These are phyloP conservation scores for Ophiocordyceps polyrhachis-furcata DNA, from an alignment of 2,329 filamentous ascomycete genomes.

Conservation along the genomic window DNA sequence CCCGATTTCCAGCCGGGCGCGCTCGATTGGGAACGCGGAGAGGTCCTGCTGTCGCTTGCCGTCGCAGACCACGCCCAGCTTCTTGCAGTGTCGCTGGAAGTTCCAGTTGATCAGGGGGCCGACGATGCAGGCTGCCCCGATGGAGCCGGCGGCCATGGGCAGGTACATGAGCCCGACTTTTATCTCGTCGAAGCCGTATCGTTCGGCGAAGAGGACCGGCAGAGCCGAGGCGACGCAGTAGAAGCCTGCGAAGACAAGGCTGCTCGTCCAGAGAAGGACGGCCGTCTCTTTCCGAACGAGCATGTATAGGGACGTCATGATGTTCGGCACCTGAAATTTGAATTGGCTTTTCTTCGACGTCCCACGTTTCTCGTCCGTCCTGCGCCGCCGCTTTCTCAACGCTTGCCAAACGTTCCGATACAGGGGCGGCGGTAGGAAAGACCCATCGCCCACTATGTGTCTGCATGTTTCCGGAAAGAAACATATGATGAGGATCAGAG, in stretches of 20 bases:
- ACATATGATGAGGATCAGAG: conserved; percentile 22
- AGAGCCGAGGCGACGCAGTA: conserved; percentile 27
- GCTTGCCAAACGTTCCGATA: conserved; percentile 18
- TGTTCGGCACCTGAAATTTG: conserved; percentile 20
- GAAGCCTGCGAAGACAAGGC: conserved; percentile 29
- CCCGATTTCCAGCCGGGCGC: conserved; percentile 27
- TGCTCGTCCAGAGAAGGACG: conserved; percentile 24
- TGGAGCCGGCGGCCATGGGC: conserved; percentile 30
- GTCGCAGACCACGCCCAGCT: conserved; percentile 31
- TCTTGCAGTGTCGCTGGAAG: conserved; percentile 40
- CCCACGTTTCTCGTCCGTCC: neutral
- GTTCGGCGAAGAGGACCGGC: conserved; percentile 21
- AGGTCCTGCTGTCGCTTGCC: conserved; percentile 32
- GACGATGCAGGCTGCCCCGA: conserved; percentile 22
- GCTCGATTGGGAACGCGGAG: conserved; percentile 30
- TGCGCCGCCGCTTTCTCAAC: conserved; percentile 3
- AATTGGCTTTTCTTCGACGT: conserved; percentile 8
- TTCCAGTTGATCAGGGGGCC: conserved; percentile 48
- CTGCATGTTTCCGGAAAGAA: conserved; percentile 36
- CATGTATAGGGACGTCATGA: conserved; percentile 19
- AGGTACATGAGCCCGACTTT: conserved; percentile 34
- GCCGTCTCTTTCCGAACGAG: conserved; percentile 23
- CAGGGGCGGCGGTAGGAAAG: conserved; percentile 18
- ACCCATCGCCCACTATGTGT: conserved; percentile 32
- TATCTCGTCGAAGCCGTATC: conserved; percentile 41